Evolutionary conservation across 768 basidiomycete genomes (phyloP), one percentile per base, ranked within the genome.

Genomic region (Russula brevipes): DNA sequence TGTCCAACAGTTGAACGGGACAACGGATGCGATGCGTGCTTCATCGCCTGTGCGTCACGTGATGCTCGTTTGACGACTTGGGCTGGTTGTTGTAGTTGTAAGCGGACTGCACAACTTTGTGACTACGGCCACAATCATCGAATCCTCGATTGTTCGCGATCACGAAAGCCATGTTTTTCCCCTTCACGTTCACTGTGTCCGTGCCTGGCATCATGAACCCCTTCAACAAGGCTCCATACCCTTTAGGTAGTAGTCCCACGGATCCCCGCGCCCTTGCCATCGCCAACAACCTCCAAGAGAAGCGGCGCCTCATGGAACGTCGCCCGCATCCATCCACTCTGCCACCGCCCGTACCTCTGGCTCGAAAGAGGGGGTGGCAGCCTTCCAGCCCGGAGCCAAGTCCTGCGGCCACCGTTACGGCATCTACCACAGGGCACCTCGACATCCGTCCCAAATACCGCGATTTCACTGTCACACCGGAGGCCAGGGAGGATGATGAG

Each of bases 291-390:
- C 52, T 60, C 59, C 59, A 67, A 66, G 58, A 57, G 45, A 67
- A 71, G 47, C 70, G 70, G 16, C 73, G 38, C 54, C 54, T 53
- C 57, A 39, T 64, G 10, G 47, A 19, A 36, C 60, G 55, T 35
- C 66, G 62, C 19, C 65, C 66, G 7, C 72, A 72, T 54, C 71
- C 72, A 56, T 69, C 75, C n/a, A 69, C 68, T 71, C 76, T 70
- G 72, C 79, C 78, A 5, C 74, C 80, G 19, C 70, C 77, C 19
- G 70, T 75, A 17, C 78, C 79, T 3, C 69, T 79, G 45, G 78
- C 81, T 4, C 77, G 82, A 56, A 89, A 89, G 73, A 76, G 89
- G 71, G 87, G 86, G 36, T 91, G 89, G 89, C 83, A 84, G 45
- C 88, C 89, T 4, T 77, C 82, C 1, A 78, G 77, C 59, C 77